phyloP scores from a whole-genome alignment of 139 green algal genomes.

The Trebouxia sp. region DNA sequence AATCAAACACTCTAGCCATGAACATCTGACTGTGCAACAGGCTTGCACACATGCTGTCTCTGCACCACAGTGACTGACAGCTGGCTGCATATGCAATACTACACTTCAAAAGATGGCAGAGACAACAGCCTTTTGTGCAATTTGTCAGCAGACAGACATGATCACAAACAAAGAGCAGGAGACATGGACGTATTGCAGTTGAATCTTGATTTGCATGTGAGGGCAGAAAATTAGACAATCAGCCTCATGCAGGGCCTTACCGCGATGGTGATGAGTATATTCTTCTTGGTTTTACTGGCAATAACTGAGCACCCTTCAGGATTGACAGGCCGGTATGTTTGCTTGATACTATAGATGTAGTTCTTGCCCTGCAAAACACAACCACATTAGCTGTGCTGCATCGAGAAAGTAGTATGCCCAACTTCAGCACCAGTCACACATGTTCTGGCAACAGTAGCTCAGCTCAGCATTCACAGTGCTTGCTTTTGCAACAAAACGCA shows the following conservation, averaged over 20 bases:
- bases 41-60: neutral
- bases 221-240: too few relatives aligned
- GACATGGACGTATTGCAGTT: too few relatives aligned
- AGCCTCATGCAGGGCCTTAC: too few relatives aligned
- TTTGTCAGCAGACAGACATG: neutral
- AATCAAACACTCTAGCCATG: neutral
- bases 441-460: too few relatives aligned
- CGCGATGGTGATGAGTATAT: conserved; percentile 40
- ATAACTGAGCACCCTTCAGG: conserved; percentile 30
- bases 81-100: neutral
- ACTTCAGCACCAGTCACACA: too few relatives aligned
- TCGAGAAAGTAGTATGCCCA: too few relatives aligned
- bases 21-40: neutral
- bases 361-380: conserved; percentile 34
- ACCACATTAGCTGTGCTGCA: too few relatives aligned
- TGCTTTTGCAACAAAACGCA: too few relatives aligned
- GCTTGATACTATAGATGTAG: conserved; percentile 32
- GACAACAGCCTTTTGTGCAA: neutral
- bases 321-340: conserved; percentile 30
- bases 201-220: too few relatives aligned
- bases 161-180: too few relatives aligned
- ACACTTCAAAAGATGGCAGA: neutral
- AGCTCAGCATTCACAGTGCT: too few relatives aligned
- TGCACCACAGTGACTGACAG: neutral
- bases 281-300: conserved; percentile 44